phyloP scores from a whole-genome alignment of 495 filamentous ascomycete species.

The Chaetomium cochliodes region DNA sequence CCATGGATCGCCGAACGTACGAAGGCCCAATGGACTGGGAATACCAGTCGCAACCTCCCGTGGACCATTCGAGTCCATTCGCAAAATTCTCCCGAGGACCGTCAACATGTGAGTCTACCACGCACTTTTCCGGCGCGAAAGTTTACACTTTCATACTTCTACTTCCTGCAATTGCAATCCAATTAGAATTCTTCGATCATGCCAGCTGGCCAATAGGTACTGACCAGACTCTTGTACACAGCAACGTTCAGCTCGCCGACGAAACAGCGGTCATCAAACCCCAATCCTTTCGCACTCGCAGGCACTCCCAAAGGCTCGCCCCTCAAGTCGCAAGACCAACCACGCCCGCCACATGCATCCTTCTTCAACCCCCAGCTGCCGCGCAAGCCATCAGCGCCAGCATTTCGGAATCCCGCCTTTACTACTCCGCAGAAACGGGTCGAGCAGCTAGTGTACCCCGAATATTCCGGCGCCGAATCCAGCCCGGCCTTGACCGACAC shows the following conservation, averaged over 20 bases:
- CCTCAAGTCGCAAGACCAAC: conserved; percentile 38
- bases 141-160: neutral
- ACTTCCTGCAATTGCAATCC: neutral
- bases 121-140: neutral
- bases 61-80: conserved; percentile 51
- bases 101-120: conserved; percentile 28
- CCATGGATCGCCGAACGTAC: conserved; percentile 46
- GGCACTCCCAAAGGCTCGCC: conserved; percentile 26
- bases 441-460: conserved; percentile 63
- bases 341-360: conserved; percentile 38
- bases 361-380: conserved; percentile 41
- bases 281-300: conserved; percentile 39
- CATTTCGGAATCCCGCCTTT: conserved; percentile 69
- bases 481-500: conserved; percentile 67
- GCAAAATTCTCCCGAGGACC: conserved; percentile 37
- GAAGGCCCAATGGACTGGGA: conserved; percentile 55
- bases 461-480: conserved; percentile 73
- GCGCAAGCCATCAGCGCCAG: conserved; percentile 41
- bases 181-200: neutral
- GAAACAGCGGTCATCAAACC: conserved; percentile 20
- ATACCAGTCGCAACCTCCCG: conserved; percentile 43
- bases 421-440: conserved; percentile 73
- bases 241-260: conserved; percentile 36
- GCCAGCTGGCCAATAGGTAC: conserved; percentile 9
- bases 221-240: conserved; percentile 19